Evolutionary conservation across 495 filamentous ascomycete species (phyloP).

Genomic region (Neurospora africana): DNA sequence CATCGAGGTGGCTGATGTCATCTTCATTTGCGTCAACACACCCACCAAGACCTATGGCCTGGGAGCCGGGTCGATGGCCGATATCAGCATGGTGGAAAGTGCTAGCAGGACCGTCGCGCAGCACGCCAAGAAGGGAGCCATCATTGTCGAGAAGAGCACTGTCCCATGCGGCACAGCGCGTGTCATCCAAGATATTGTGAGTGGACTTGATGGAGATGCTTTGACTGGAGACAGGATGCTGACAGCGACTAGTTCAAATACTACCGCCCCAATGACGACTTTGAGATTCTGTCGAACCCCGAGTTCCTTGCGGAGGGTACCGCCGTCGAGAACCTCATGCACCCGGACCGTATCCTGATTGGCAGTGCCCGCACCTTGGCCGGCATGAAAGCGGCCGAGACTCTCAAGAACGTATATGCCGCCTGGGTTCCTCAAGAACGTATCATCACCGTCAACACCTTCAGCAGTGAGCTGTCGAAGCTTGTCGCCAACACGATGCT

Average conservation of each 20-base stretch:
- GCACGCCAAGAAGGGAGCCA: conserved; percentile 53
- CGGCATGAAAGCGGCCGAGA: conserved; percentile 51
- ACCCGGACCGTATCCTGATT: conserved; percentile 70
- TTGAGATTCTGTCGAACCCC: conserved; percentile 75
- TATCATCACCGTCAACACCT: conserved; percentile 64
- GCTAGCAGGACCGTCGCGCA: conserved; percentile 57
- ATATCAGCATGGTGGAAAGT: conserved; percentile 63
- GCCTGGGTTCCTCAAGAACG: conserved; percentile 57
- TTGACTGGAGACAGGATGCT: neutral
- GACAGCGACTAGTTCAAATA: conserved; percentile 24
- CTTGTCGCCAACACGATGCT: conserved; percentile 73
- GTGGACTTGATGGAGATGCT: conserved; percentile 1
- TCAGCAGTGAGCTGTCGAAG: conserved; percentile 74
- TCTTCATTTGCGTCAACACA: conserved; percentile 74
- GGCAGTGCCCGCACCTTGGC: conserved; percentile 49
- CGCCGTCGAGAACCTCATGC: conserved; percentile 57
- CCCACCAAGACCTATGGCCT: conserved; percentile 64
- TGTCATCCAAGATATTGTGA: conserved; percentile 55
- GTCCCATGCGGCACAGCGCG: conserved; percentile 72
- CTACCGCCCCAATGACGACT: conserved; percentile 47
- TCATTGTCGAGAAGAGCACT: conserved; percentile 77
- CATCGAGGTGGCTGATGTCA: conserved; percentile 59
- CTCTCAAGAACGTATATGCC: conserved; percentile 54
- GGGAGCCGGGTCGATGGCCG: conserved; percentile 61
- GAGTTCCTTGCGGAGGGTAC: conserved; percentile 77